A percentile compares a stretch with the other conserved stretches of the same genome.
Conservation (phyloP, 2,329 filamentous ascomycete species). For the Ramularia endophylla region DNA sequence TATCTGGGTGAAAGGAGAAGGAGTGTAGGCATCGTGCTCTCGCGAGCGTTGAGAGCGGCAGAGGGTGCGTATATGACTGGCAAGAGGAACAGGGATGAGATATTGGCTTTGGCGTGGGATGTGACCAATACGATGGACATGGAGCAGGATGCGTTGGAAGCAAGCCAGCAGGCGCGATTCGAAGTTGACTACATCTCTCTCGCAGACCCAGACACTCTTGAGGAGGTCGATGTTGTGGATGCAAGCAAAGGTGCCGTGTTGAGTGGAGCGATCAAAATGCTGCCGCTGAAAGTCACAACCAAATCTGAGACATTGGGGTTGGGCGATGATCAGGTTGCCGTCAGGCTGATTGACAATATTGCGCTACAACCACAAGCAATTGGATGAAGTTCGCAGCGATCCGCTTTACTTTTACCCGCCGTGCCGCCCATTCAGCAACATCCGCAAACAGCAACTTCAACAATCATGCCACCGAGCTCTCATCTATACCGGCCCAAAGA, state of each 20-base stretch:
- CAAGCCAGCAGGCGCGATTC: constrained; percentile 60
- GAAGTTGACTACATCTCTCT: constrained; percentile 92
- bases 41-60: constrained; percentile 62
- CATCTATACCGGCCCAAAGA: too few species aligned
- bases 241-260: constrained; percentile 68
- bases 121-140: constrained; percentile 51
- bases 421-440: too few species aligned
- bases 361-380: constrained; percentile 4
- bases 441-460: too few species aligned
- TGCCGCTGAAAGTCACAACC: constrained; percentile 65
- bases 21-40: constrained; percentile 65
- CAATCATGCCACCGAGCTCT: too few species aligned
- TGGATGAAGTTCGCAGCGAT: neutral
- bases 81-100: constrained; percentile 52
- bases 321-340: constrained; percentile 66
- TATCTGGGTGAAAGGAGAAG: constrained; percentile 77
- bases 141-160: constrained; percentile 57
- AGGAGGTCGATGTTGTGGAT: constrained; percentile 70
- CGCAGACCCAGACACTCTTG: constrained; percentile 75
- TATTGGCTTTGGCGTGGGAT: constrained; percentile 65
- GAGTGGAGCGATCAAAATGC: constrained; percentile 86
- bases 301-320: constrained; percentile 65
- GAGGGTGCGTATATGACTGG: constrained; percentile 58
- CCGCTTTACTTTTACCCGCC: too few species aligned
- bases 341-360: constrained; percentile 92